Evolutionary conservation across 192 early-diverging fungal species (phyloP), one percentile per base, ranked within the genome.

Genomic region (Radiomyces spectabilis): DNA sequence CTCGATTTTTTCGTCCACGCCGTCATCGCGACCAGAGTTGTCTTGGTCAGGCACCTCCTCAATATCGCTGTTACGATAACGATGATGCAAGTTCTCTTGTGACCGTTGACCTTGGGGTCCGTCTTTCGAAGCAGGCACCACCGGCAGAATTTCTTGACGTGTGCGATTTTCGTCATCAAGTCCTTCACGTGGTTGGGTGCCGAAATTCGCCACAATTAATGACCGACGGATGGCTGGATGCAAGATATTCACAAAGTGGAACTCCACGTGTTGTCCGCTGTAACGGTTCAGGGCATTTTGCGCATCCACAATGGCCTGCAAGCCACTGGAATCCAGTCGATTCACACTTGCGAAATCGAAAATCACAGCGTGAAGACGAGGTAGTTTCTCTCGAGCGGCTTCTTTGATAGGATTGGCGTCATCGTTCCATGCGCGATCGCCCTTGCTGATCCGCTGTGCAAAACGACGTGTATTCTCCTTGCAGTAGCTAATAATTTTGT

Each of bases 311-410:
- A 96, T 74, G 37, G 78, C 77, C 60, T 92, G 89, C 32, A 89
- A 53, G 21, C 90, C 91, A 9, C 90, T 89, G 5, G 84, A 78
- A 55, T 96, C 93, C 29, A 94, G 64, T 29, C 79, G 61, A 34
- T 83, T 85, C 29, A 93, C 89, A 26, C 79, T 79, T 0, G 78
- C 64, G 57, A 96, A 87, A 57, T 96, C 93, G 54, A 96, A 79
- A 41, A 96, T 76, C 32, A 93, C 61, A 10, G 90, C 85, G 18
- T 78, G 73, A 24, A 93, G 69, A 16, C 59, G 57, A 8, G 83
- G 82, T 54, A 61, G 41, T 25, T 43, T 26, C 4, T 12, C 30
- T 16, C 48, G 39, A 42, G 80, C 77, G 6, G 78, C 68, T 24
- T 72, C 62, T 19, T 49, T 67, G 42, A 61, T 66, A 53, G 42